Conservation (phyloP, 306 rosid species). For the Vicia sativa region DNA sequence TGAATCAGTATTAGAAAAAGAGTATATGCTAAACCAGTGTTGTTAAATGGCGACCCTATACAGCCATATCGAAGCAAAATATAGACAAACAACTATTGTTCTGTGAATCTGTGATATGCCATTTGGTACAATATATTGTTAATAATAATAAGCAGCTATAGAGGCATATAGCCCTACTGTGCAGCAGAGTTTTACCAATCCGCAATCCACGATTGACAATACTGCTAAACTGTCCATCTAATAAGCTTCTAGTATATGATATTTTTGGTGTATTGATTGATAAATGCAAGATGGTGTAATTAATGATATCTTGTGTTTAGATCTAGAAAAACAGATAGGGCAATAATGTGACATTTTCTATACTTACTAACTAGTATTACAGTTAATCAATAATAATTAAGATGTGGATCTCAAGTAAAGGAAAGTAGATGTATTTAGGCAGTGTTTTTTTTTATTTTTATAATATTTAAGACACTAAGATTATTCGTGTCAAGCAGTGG, state of each 20-base stretch:
- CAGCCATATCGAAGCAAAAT: no score
- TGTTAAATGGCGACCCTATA: no score
- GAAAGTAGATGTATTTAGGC: slow-evolving; percentile 24
- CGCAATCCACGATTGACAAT: no score
- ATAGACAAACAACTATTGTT: no score
- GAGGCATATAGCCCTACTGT: no score
- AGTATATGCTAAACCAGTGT: slow-evolving; percentile 25
- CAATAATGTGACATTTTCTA: slow-evolving; percentile 17
- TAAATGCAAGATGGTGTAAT: slow-evolving; percentile 19
- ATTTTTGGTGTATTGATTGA: slow-evolving; percentile 13
- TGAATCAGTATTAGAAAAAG: not conserved
- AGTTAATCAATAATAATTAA: slow-evolving; percentile 23
- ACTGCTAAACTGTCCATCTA: slow-evolving; percentile 13
- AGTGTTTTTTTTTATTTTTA: slow-evolving; percentile 5
- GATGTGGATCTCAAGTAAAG: slow-evolving; percentile 26
- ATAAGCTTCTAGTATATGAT: slow-evolving; percentile 14
- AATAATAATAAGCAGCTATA: no score
- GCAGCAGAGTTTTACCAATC: no score
- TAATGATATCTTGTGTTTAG: not conserved
- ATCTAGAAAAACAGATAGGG: slow-evolving; percentile 14
- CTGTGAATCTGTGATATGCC: no score
- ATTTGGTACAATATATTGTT: no score
- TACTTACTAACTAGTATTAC: not conserved
- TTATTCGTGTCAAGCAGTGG: slow-evolving; percentile 27
- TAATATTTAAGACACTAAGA: not conserved